phyloP scores from a whole-genome alignment of 75 land plant genomes.

The Isoetes taiwanensis region DNA sequence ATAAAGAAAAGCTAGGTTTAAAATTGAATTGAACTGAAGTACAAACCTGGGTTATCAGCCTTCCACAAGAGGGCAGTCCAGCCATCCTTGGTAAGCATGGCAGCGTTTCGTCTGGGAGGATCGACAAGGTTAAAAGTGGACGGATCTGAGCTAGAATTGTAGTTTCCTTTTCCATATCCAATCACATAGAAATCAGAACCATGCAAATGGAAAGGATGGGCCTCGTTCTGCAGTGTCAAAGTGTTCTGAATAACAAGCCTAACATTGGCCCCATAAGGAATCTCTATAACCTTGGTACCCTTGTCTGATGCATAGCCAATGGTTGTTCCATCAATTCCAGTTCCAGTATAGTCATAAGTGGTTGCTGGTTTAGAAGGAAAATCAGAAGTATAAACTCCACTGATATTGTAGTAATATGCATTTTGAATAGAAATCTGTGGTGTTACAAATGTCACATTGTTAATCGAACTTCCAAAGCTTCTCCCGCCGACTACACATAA shows the following conservation, averaged over 20 bases:
- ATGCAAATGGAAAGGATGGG: slow-evolving; percentile 90
- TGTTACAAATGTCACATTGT: slow-evolving; percentile 56
- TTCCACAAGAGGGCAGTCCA: slow-evolving; percentile 69
- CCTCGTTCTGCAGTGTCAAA: slow-evolving; percentile 34
- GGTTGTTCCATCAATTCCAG: slow-evolving; percentile 31
- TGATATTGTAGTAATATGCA: slow-evolving; percentile 44
- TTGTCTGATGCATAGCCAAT: slow-evolving; percentile 7
- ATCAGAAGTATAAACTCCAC: slow-evolving; percentile 21
- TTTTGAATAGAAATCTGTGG: slow-evolving; percentile 38
- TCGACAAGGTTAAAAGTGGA: slow-evolving; percentile 41
- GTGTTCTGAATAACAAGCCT: slow-evolving; percentile 33
- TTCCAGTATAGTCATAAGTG: slow-evolving; percentile 38
- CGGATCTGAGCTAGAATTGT: slow-evolving; percentile 17
- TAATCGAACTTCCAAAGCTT: slow-evolving; percentile 33
- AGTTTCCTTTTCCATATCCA: slow-evolving; percentile 74
- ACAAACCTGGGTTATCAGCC: slow-evolving; percentile 76
- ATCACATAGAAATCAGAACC: slow-evolving; percentile 86
- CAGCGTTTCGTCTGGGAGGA: slow-evolving; percentile 72
- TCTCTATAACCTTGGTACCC: slow-evolving; percentile 25
- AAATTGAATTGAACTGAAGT: too few relatives aligned
- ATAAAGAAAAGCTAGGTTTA: too few relatives aligned
- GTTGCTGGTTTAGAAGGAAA: slow-evolving; percentile 24
- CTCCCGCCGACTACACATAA: slow-evolving; percentile 10
- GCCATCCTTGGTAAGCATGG: slow-evolving; percentile 53
- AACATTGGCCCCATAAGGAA: slow-evolving; percentile 17